These are phyloP conservation scores for Bruguiera gymnorhiza DNA, from an alignment of 345 rosid species.

Conservation along the genomic window DNA sequence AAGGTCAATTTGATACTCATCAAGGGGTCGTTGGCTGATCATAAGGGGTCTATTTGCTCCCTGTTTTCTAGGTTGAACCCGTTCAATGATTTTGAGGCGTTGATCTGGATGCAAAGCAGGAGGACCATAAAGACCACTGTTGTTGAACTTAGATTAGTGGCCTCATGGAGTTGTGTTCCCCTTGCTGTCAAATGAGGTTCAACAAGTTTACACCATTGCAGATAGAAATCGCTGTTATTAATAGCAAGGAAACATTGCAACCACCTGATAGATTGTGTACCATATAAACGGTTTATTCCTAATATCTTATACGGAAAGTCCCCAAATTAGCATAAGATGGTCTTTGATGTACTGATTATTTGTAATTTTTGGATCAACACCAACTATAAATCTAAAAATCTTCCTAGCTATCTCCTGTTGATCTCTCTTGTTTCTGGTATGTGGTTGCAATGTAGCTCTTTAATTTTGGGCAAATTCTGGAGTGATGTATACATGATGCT, in stretches of 20 bases:
- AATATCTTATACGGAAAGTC: not conserved
- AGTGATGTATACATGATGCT: too few relatives aligned
- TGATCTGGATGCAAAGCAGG: not conserved
- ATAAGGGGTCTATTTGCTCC: not conserved
- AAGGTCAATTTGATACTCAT: not conserved
- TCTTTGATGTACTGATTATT: too few relatives aligned
- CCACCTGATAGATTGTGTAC: too few relatives aligned
- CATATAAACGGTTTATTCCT: not conserved
- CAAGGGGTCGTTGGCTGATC: too few relatives aligned
- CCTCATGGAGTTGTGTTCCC: not conserved
- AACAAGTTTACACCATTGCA: not conserved
- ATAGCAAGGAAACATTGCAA: not conserved
- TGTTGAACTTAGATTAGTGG: not conserved
- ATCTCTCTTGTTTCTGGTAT: too few relatives aligned
- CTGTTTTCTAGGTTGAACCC: not conserved
- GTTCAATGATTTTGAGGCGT: not conserved
- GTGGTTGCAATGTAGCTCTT: too few relatives aligned
- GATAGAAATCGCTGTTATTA: not conserved
- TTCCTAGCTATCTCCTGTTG: too few relatives aligned
- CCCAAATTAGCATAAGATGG: too few relatives aligned
- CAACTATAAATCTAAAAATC: too few relatives aligned
- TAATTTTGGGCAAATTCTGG: not conserved
- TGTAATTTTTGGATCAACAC: too few relatives aligned
- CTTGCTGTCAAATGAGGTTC: not conserved
- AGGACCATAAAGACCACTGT: not conserved